Evolutionary conservation across 305 asterid genomes (phyloP).

Genomic region (Rubia tinctorum): DNA sequence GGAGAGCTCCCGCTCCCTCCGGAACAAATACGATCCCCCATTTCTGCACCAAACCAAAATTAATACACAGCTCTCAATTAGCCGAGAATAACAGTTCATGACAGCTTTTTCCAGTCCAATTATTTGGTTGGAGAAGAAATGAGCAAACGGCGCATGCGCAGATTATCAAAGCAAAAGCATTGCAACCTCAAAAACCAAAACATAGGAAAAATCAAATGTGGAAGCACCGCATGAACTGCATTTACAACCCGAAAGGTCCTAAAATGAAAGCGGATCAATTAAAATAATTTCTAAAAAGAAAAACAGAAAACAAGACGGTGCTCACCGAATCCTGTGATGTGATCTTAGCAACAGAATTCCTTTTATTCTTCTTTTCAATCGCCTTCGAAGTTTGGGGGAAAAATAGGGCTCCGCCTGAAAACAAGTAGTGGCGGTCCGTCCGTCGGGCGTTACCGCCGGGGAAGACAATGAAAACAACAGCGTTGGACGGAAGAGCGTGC

Average conservation of each 20-base stretch:
- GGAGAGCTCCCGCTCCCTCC: conserved; percentile 44
- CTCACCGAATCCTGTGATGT: neutral
- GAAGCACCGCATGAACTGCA: neutral
- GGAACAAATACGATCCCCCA: conserved; percentile 43
- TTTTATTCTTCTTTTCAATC: too few relatives aligned
- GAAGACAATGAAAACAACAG: neutral
- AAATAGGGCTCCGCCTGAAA: neutral
- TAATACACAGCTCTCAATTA: neutral
- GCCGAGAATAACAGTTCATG: neutral
- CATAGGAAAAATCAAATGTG: neutral
- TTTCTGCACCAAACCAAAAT: conserved; percentile 29
- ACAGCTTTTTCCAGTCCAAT: neutral
- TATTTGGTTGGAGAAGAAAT: too few relatives aligned
- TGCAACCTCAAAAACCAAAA: neutral
- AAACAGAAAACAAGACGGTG: neutral
- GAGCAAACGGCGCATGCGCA: neutral
- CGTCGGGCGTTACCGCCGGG: conserved; percentile 4
- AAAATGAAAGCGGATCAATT: neutral
- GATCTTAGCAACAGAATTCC: neutral
- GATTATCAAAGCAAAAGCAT: too few relatives aligned
- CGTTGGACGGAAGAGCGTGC: neutral
- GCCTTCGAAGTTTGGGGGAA: too few relatives aligned
- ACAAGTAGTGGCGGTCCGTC: neutral
- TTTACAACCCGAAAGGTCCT: neutral
- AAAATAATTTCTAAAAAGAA: too few relatives aligned